Percentiles rank a stretch among this genome's conserved stretches.
Evolutionary conservation across 768 basidiomycete genomes (phyloP).

Genomic region (Lactarius akahatsu): DNA sequence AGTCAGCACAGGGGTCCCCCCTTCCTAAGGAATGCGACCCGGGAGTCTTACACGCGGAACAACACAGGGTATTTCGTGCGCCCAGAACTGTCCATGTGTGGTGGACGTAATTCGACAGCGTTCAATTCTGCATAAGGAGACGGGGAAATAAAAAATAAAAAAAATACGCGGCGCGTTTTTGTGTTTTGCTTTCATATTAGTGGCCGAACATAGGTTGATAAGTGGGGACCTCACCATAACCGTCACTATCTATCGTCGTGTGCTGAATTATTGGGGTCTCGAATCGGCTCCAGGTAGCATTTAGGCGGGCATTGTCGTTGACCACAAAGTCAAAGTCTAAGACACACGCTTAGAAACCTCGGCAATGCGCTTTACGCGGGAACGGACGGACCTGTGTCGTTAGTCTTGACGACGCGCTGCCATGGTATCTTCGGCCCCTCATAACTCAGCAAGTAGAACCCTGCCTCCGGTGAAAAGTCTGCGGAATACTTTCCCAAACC

Average conservation of each 20-base stretch:
- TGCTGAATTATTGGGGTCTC: slow-evolving; percentile 68
- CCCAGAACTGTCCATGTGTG: slow-evolving; percentile 92
- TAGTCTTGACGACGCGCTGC: slow-evolving; percentile 72
- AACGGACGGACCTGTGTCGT: slow-evolving; percentile 42
- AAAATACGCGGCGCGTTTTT: not conserved
- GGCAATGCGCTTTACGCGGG: not conserved
- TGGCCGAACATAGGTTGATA: not conserved
- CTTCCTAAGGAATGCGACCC: not conserved
- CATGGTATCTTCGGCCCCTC: slow-evolving; percentile 81
- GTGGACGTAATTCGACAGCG: slow-evolving; percentile 87
- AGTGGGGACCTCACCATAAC: slow-evolving; percentile 51
- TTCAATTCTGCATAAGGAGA: slow-evolving; percentile 64
- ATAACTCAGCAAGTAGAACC: slow-evolving; percentile 81
- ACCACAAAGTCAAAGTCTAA: slow-evolving; percentile 66
- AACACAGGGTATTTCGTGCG: slow-evolving; percentile 93
- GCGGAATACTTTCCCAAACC: slow-evolving; percentile 59
- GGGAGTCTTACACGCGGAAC: slow-evolving; percentile 64
- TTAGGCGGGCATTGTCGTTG: slow-evolving; percentile 67
- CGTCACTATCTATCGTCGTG: slow-evolving; percentile 76
- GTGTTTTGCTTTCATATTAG: not conserved
- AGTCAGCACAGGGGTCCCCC: not conserved
- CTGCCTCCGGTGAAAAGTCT: slow-evolving; percentile 81
- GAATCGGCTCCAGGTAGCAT: slow-evolving; percentile 62
- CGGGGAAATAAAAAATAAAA: not conserved
- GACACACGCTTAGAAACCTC: slow-evolving; percentile 1